These are phyloP conservation scores for Kockovaella imperatae DNA, from an alignment of 768 basidiomycete species.

Conservation along the genomic window DNA sequence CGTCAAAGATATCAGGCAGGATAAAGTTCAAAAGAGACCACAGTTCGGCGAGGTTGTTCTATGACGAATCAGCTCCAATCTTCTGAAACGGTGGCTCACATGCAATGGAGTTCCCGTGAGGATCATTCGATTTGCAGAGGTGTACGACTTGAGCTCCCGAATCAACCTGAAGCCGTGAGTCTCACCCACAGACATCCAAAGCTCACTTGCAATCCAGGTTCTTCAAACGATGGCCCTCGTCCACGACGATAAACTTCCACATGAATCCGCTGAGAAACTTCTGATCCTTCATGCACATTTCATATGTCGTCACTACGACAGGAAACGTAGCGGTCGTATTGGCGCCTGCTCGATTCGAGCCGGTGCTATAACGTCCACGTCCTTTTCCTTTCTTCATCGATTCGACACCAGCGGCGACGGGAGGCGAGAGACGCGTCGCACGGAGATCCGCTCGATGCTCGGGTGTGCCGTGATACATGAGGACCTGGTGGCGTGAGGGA, in stretches of 20 bases:
- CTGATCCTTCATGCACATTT: constrained; percentile 81
- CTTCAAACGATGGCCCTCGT: constrained; percentile 73
- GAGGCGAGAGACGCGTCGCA: constrained; percentile 52
- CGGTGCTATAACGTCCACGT: constrained; percentile 15
- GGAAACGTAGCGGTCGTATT: constrained; percentile 55
- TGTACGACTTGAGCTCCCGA: constrained; percentile 78
- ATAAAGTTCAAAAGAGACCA: constrained; percentile 96
- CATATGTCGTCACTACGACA: constrained; percentile 82
- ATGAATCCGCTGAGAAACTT: constrained; percentile 58
- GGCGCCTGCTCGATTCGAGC: constrained; percentile 24
- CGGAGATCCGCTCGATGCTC: constrained; percentile 73
- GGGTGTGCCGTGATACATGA: constrained; percentile 83
- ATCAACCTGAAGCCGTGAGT: constrained; percentile 52
- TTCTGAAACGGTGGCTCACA: constrained; percentile 49
- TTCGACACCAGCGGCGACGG: constrained; percentile 28
- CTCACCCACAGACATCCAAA: constrained; percentile 7
- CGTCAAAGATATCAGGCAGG: constrained; percentile 84
- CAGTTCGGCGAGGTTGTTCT: constrained; percentile 93
- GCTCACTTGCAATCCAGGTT: constrained; percentile 73
- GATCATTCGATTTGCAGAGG: constrained; percentile 78
- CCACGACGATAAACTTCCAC: constrained; percentile 74
- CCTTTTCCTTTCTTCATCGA: constrained; percentile 21
- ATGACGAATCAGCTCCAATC: constrained; percentile 9
- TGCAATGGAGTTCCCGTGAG: constrained; percentile 94
- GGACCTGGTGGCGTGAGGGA: constrained; percentile 51